Conservation (phyloP, 352 stramenopile species). For the Phytophthora fragariaefolia region DNA sequence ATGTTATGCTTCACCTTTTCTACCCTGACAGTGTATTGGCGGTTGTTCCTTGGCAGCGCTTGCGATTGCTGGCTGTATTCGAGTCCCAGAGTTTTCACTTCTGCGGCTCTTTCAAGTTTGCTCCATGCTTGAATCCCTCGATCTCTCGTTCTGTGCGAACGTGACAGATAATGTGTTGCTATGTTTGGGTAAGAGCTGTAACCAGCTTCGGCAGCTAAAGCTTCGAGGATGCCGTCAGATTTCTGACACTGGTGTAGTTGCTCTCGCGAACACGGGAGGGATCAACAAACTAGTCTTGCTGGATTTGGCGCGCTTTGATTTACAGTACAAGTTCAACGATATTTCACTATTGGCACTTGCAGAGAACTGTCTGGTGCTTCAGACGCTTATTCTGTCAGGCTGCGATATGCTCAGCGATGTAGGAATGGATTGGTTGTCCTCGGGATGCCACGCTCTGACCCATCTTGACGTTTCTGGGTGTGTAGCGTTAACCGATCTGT, state of each 20-base stretch:
- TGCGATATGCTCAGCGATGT: constrained; percentile 93
- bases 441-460: constrained; percentile 80
- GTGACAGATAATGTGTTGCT: constrained; percentile 87
- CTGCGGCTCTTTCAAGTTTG: constrained; percentile 84
- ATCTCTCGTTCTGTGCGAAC: constrained; percentile 79
- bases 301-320: constrained; percentile 86
- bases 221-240: constrained; percentile 87
- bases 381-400: constrained; percentile 71
- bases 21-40: neutral
- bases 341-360: constrained; percentile 87
- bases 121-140: constrained; percentile 64
- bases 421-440: constrained; percentile 91
- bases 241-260: constrained; percentile 88
- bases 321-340: constrained; percentile 93
- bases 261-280: constrained; percentile 61
- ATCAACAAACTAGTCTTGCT: constrained; percentile 73
- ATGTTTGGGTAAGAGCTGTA: constrained; percentile 69
- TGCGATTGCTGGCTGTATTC: constrained; percentile 74
- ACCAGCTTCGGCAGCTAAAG: constrained; percentile 65
- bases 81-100: constrained; percentile 81
- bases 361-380: constrained; percentile 59
- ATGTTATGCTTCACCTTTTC: neutral
- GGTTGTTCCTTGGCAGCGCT: constrained; percentile 47
- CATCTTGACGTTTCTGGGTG: constrained; percentile 87
- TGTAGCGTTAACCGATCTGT: constrained; percentile 89